These are phyloP conservation scores for Begonia masoniana DNA, from an alignment of 306 rosid species.

Conservation along the genomic window DNA sequence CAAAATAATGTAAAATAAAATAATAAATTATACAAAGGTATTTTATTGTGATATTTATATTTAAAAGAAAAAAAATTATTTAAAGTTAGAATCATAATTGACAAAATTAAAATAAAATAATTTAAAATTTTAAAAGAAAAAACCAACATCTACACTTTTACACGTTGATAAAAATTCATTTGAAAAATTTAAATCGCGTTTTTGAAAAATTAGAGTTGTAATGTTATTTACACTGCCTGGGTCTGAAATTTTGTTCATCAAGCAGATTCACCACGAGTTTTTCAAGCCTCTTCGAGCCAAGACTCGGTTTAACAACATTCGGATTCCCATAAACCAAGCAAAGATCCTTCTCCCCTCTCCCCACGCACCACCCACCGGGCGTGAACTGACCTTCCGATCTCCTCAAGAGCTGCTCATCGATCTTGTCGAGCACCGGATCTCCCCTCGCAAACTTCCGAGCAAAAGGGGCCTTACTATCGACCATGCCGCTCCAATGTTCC, in stretches of 20 bases:
- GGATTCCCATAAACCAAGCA: slow-evolving; percentile 46
- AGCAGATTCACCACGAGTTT: slow-evolving; percentile 57
- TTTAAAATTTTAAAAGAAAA: too few relatives aligned
- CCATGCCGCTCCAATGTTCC: slow-evolving; percentile 64
- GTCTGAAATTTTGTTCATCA: slow-evolving; percentile 65
- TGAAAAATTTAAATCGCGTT: too few relatives aligned
- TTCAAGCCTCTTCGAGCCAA: slow-evolving; percentile 53
- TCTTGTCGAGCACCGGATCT: slow-evolving; percentile 58
- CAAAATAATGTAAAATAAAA: too few relatives aligned
- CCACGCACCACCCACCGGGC: slow-evolving; percentile 68
- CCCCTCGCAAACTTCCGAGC: slow-evolving; percentile 42
- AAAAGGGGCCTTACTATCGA: slow-evolving; percentile 59
- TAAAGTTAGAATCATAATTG: too few relatives aligned
- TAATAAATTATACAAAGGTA: too few relatives aligned
- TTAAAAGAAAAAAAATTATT: too few relatives aligned
- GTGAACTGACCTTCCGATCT: slow-evolving; percentile 43
- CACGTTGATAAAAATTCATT: too few relatives aligned
- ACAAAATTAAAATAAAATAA: too few relatives aligned
- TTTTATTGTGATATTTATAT: too few relatives aligned
- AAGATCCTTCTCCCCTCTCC: slow-evolving; percentile 34
- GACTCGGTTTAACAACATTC: slow-evolving; percentile 44
- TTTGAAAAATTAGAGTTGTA: not conserved
- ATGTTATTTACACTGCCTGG: slow-evolving; percentile 64
- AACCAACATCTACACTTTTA: too few relatives aligned
- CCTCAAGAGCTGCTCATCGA: slow-evolving; percentile 43